Evolutionary conservation across 495 filamentous ascomycete genomes (phyloP), one percentile per base, ranked within the genome.

Genomic region (Penicillium roqueforti): DNA sequence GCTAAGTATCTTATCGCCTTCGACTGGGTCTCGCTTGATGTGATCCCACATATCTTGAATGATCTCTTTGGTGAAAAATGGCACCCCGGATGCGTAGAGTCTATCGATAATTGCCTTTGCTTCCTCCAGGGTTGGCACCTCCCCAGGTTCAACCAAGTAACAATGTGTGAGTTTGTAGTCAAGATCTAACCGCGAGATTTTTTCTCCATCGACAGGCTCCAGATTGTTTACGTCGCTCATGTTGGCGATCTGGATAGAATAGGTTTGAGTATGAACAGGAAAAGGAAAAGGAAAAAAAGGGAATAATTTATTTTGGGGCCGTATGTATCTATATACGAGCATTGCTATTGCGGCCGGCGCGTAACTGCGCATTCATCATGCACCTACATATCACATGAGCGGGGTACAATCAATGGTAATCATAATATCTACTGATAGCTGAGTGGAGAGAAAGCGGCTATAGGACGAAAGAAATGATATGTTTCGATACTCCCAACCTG

Each of bases 1-100:
- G 16, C 48, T 3, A 10, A 53, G 28, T 18, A 64, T 49, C 32
- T 42, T 38, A 4, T 56, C 49, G 0, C 58, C 58, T 11, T 4
- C 28, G 5, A n/a, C 31, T 14, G 42, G 51, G 3, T 19, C 23
- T 3, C 43, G 50, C 10, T 59, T 53, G 13, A 55, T 53, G 28
- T 64, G 52, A 34, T 58, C 51, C 31, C 37, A 40, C n/a, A 26
- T 42, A 13, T 44, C 6, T 16, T 56, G 47, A 14, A 64, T 58
- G 3, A 18, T 20, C 1, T 42, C 39, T 38, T 64, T 64, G 14
- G 54, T 61, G 39, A 64, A 64, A 39, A 61, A 58, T 10, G 58
- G 58, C 6, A 51, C 43, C 4, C 59, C 55, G 1, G 55, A 46
- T 0, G 34, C 22, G 34, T 64, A 61, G 7, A 58, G 49, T 29